Conservation (phyloP, 2,329 filamentous ascomycete species). For the Pseudogymnoascus verrucosus region DNA sequence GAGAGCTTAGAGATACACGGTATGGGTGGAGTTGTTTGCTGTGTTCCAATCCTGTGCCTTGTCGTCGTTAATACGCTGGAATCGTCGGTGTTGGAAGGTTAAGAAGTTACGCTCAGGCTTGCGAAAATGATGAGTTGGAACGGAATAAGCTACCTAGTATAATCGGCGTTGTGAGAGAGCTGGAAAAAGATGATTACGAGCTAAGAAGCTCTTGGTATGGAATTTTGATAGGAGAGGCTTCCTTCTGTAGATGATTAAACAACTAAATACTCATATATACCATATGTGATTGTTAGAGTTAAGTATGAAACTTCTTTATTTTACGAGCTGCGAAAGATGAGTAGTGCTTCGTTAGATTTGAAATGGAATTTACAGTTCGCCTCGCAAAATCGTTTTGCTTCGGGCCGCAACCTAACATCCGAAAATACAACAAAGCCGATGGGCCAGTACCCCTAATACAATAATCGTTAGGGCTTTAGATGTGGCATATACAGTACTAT, state of each 20-base stretch:
- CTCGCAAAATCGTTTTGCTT: background rate
- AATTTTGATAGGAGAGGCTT: background rate
- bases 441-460: background rate
- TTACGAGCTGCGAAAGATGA: background rate
- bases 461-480: background rate
- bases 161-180: background rate
- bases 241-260: background rate
- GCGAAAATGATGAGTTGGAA: background rate
- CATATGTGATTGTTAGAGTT: background rate
- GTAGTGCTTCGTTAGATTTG: background rate
- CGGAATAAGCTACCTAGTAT: background rate
- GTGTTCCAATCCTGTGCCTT: background rate
- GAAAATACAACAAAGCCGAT: background rate
- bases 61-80: background rate
- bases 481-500: background rate
- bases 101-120: background rate
- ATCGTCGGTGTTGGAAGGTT: background rate
- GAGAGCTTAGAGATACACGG: background rate
- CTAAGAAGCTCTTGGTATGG: background rate
- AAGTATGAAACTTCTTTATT: background rate
- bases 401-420: background rate
- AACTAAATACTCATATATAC: background rate
- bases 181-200: background rate
- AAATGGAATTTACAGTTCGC: background rate
- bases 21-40: background rate